Evolutionary conservation across 768 basidiomycete species (phyloP).

Genomic region (Baorangia bicolor): DNA sequence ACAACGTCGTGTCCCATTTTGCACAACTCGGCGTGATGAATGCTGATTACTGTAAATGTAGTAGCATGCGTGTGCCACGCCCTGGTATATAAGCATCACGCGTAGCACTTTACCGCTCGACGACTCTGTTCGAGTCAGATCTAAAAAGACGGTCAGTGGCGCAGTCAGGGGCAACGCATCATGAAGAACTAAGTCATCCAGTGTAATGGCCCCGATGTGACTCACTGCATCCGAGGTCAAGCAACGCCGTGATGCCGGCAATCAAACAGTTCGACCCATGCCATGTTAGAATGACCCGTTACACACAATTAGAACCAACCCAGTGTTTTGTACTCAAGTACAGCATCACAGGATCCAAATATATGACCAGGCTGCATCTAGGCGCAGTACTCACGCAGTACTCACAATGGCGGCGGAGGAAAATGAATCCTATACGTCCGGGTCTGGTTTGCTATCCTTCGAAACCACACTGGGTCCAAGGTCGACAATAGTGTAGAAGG

Average conservation of each 20-base stretch:
- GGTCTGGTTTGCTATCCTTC: slow-evolving; percentile 46
- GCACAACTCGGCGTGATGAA: background rate
- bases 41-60: background rate
- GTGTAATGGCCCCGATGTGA: background rate
- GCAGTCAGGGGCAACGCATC: background rate
- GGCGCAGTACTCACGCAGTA: background rate
- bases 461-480: slow-evolving; percentile 69
- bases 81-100: background rate
- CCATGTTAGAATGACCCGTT: background rate
- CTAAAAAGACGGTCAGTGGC: background rate
- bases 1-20: slow-evolving; percentile 25
- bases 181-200: background rate
- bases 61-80: background rate
- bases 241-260: too few species aligned
- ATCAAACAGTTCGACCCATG: too few species aligned
- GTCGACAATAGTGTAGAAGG: slow-evolving; percentile 84
- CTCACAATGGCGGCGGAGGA: background rate
- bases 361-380: background rate
- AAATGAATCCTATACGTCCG: slow-evolving; percentile 13
- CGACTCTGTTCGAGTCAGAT: slow-evolving; percentile 2
- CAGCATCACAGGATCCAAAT: background rate
- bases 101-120: background rate
- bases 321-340: background rate
- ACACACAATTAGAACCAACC: background rate
- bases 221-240: too few species aligned